Base-by-base conservation (phyloP, 1,284 basidiomycete species). In the Cryptococcus floricola region DNA sequence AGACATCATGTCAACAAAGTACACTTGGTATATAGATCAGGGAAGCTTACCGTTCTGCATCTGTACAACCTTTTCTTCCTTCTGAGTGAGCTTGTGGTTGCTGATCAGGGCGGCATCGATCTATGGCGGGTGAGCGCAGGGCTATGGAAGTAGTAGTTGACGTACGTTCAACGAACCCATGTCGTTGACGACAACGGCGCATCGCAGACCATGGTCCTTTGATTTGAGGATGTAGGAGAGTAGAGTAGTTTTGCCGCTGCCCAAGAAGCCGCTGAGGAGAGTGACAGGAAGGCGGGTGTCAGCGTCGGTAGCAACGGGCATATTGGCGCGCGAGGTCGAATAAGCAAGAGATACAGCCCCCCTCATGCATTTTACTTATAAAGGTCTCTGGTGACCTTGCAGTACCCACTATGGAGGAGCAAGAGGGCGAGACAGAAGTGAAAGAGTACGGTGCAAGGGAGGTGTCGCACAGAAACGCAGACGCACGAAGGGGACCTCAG, bases 201-300 rank as follows among this genome's bases (percentile, higher is more conserved):
- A 72, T 39, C 74, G 67, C 28, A 78, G 57, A 3, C 77, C 76
- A 48, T 80, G 80, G 39, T 78, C 72, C 38, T 67, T 73, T 10
- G 67, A 70, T 38, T 74, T 76, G 38, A 81, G 68, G 51, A 81
- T 79, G 59, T 78, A 70, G 39, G 75, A 71, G 2, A 81, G 65
- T 16, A 80, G 62, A 3, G 79, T 80, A 9, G 78, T 80, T 67
- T 80, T 81, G n/a, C 79, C 79, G 3, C 70, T 66, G 0, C 79
- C 80, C 27, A 80, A 62, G 66, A 80, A 80, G 5, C 79, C 79
- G 28, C 68, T 73, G 5, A 80, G 64, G 8, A 80, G 71, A 7
- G 79, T 80, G 19, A 80, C 79, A 5, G 79, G 79, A 2, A 80
- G 69, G 6, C 73, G 60, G 4, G 59, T 52, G 50, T 68, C 66